Evolutionary conservation across 805 yeast species (phyloP).

Genomic region (Alloascoidea africana): DNA sequence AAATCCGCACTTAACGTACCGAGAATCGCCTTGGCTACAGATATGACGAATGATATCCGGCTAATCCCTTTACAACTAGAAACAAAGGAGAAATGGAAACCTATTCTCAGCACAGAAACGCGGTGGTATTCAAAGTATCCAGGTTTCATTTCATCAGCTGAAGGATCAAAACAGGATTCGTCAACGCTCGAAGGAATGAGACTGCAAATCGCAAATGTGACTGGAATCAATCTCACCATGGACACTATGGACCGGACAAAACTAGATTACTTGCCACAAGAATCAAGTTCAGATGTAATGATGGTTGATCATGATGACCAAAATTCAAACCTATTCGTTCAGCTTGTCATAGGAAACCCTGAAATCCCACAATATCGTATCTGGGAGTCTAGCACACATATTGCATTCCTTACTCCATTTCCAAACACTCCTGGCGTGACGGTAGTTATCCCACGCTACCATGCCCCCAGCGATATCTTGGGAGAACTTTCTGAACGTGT

Average conservation of each 20-base stretch:
- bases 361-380: not conserved
- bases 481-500: not conserved
- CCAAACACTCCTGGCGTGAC: not conserved
- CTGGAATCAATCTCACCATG: too few relatives aligned
- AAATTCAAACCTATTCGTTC: not conserved
- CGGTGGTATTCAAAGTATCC: not conserved
- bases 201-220: not conserved
- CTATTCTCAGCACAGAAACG: not conserved
- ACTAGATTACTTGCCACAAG: not conserved
- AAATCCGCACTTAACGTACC: not conserved
- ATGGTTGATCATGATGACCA: too few relatives aligned
- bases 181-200: not conserved
- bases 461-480: slow-evolving; percentile 1
- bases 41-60: not conserved
- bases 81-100: not conserved
- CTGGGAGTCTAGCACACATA: not conserved
- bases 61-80: not conserved
- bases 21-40: slow-evolving; percentile 1
- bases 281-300: not conserved
- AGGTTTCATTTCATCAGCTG: not conserved
- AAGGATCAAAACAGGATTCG: not conserved
- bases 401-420: not conserved
- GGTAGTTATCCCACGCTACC: not conserved
- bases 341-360: not conserved
- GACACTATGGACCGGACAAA: not conserved